phyloP scores from a whole-genome alignment of 1,284 basidiomycete species.

The Rhodotorula sp. region DNA sequence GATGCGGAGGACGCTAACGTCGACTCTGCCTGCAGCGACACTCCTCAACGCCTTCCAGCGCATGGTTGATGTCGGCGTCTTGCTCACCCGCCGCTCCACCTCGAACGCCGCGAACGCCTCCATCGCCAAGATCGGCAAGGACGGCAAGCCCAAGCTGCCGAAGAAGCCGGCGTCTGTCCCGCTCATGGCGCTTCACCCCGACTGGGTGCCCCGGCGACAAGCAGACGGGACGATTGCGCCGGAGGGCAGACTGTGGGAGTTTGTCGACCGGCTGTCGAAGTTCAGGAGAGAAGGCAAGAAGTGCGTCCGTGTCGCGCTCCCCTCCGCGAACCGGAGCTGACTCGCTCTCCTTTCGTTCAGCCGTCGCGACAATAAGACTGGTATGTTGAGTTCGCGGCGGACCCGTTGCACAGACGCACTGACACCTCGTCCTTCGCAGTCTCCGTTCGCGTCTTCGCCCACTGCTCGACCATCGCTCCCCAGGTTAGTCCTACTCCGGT shows the following conservation, averaged over 20 bases:
- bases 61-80: slow-evolving; percentile 36
- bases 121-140: neutral
- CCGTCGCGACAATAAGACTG: slow-evolving; percentile 32
- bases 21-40: slow-evolving; percentile 18
- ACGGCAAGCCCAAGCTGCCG: slow-evolving; percentile 1
- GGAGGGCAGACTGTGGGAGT: slow-evolving; percentile 44
- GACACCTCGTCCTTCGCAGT: slow-evolving; percentile 9
- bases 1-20: neutral
- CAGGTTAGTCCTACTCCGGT: neutral
- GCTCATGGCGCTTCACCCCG: slow-evolving; percentile 48
- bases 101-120: neutral
- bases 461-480: slow-evolving; percentile 36
- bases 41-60: slow-evolving; percentile 40
- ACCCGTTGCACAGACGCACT: neutral
- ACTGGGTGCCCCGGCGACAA: slow-evolving; percentile 42
- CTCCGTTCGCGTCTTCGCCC: slow-evolving; percentile 35
- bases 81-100: slow-evolving; percentile 26
- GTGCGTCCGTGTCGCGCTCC: slow-evolving; percentile 3
- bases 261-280: slow-evolving; percentile 45
- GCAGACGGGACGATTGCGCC: slow-evolving; percentile 27
- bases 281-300: slow-evolving; percentile 50
- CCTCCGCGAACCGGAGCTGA: neutral
- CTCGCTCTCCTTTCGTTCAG: neutral
- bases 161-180: slow-evolving; percentile 44
- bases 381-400: neutral